Percentiles rank a stretch among this genome's conserved stretches.
Conservation (phyloP, 1,284 basidiomycete genomes). For the Ganoderma boninense region DNA sequence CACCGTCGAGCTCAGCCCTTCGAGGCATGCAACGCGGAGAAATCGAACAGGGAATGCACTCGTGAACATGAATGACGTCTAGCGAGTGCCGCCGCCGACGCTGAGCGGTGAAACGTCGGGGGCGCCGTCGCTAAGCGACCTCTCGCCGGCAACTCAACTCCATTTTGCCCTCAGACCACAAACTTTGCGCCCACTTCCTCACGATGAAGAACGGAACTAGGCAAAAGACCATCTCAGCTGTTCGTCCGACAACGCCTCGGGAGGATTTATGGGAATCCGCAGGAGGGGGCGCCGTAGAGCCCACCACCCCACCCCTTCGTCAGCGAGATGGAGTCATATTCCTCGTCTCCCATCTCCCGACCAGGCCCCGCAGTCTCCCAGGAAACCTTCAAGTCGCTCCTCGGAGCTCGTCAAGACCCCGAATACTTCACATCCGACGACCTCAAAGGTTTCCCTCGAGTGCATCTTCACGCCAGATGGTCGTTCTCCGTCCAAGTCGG, state of each 20-base stretch:
- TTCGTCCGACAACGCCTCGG: neutral
- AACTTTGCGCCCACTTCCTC: neutral
- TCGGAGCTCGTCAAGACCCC: constrained; percentile 82
- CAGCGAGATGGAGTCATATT: constrained; percentile 18
- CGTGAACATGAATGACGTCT: neutral
- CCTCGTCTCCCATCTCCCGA: constrained; percentile 22
- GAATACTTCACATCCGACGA: constrained; percentile 79
- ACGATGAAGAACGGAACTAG: constrained; percentile 23
- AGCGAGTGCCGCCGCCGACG: neutral
- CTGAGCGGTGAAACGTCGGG: neutral
- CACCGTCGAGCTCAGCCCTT: neutral
- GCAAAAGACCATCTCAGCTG: constrained; percentile 4
- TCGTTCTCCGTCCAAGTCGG: constrained; percentile 78
- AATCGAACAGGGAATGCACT: neutral
- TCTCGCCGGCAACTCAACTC: constrained; percentile 3
- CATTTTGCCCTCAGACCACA: neutral
- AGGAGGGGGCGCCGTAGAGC: neutral
- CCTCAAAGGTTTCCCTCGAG: constrained; percentile 72
- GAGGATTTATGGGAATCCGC: constrained; percentile 12
- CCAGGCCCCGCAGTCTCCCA: constrained; percentile 42
- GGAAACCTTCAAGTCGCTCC: constrained; percentile 78
- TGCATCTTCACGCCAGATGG: constrained; percentile 77
- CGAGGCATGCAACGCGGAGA: neutral
- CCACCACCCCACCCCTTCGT: neutral
- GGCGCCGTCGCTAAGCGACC: neutral